Base-by-base conservation (phyloP, 352 stramenopile genomes). In the Phytopythium cucurbitacearum region DNA sequence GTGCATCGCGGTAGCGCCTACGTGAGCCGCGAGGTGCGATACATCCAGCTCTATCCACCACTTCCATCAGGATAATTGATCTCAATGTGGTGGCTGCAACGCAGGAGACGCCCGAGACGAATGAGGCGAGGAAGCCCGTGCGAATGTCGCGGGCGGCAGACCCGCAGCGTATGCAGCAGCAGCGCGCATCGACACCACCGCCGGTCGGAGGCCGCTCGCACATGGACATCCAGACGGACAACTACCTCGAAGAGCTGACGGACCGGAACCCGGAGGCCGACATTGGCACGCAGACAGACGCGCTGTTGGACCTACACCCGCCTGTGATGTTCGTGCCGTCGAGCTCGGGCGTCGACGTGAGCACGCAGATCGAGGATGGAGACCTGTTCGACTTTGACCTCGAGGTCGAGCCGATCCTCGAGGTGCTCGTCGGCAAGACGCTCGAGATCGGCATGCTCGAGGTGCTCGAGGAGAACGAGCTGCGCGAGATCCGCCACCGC, bases 321-420 rank as follows among this genome's bases (percentile, higher is more conserved):
- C 69, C 86, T 3, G 71, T 96, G 12, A 70, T 90, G 3, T 98
- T 98, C 63, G 60, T 98, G 3, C 89, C 87, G 3, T 63, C 67
- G 15, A 91, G 96, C 21, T 96, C 80, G 7, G 94, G 94, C 1
- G 59, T 95, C 5, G 92, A 98, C 59, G 80, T 67, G 32, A 63
- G 72, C 48, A 98, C 91, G 11, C 91, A 98, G 60, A 96, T 98
- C 50, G 87, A 97, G 40, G 79, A 76, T 36, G 91, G 89, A 40
- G 94, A 98, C 56, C 67, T 98, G 39, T 98, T 98, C 52, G 89
- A 98, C 69, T 98, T 98, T 62, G 93, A 98, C 56, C 50, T 97
- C 9, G 94, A 98, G 64, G 93, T 98, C 21, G 86, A 95, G 54
- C 94, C 94, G 13, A 97, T 98, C 44, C 66, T 98, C 21, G 94